These are phyloP conservation scores for Fusarium verrucosum DNA, from an alignment of 2,329 filamentous ascomycete genomes.

Conservation along the genomic window DNA sequence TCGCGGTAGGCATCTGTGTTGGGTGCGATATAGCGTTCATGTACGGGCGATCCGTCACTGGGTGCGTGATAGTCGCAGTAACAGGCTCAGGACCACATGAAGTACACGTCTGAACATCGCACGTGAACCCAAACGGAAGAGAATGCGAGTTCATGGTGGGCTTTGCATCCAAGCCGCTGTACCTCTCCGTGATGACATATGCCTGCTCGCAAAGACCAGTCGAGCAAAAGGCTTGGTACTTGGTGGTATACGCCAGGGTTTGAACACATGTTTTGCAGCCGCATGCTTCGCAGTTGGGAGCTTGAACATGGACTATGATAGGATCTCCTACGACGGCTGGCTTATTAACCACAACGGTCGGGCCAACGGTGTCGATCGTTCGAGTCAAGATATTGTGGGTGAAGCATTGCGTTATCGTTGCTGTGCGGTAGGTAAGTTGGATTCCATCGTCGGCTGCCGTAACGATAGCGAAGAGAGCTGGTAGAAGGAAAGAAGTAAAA, in stretches of 20 bases:
- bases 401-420: slow-evolving; percentile 29
- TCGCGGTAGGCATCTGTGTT: not conserved
- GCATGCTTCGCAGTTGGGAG: slow-evolving; percentile 27
- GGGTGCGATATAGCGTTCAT: slow-evolving; percentile 49
- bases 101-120: slow-evolving; percentile 27
- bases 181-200: slow-evolving; percentile 28
- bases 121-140: slow-evolving; percentile 26
- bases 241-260: slow-evolving; percentile 18
- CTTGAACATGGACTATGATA: slow-evolving; percentile 22
- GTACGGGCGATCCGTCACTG: slow-evolving; percentile 32
- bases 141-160: slow-evolving; percentile 6
- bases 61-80: slow-evolving; percentile 29
- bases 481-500: slow-evolving; percentile 3
- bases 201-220: slow-evolving; percentile 24
- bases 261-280: slow-evolving; percentile 27
- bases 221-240: slow-evolving; percentile 15
- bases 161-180: slow-evolving; percentile 20
- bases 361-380: not conserved
- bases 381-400: not conserved
- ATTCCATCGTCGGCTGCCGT: slow-evolving; percentile 5
- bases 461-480: not conserved
- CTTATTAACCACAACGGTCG: slow-evolving; percentile 2
- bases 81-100: slow-evolving; percentile 22
- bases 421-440: slow-evolving; percentile 11
- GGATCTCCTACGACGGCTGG: slow-evolving; percentile 19